Percentiles rank a stretch among this genome's conserved stretches.
phyloP scores from a whole-genome alignment of 768 basidiomycete species.

The Russula vinacea region DNA sequence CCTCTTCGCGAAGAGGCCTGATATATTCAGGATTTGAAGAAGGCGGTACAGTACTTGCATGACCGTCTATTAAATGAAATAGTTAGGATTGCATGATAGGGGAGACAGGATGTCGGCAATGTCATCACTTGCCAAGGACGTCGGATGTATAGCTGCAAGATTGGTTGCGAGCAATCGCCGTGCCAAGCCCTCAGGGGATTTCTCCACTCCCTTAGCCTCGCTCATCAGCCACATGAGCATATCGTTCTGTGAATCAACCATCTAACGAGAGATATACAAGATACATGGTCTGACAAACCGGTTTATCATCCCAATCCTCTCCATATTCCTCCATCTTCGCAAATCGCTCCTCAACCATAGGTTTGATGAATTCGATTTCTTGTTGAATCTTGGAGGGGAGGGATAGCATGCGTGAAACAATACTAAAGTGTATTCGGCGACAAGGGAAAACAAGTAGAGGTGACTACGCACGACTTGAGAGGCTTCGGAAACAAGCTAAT shows the following conservation, averaged over 20 bases:
- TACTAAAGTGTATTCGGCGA: background rate
- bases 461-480: slow-evolving; percentile 43
- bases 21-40: slow-evolving; percentile 32
- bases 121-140: slow-evolving; percentile 34
- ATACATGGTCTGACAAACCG: background rate
- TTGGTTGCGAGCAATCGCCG: slow-evolving; percentile 40
- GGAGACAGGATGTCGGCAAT: too few species aligned
- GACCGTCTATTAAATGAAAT: slow-evolving; percentile 2
- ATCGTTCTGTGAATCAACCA: slow-evolving; percentile 36
- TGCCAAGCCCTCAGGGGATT: slow-evolving; percentile 34
- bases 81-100: background rate
- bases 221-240: slow-evolving; percentile 44
- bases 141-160: slow-evolving; percentile 40
- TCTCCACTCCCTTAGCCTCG: slow-evolving; percentile 35
- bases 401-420: background rate
- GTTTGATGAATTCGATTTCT: slow-evolving; percentile 1
- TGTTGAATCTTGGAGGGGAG: slow-evolving; percentile 1
- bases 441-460: background rate
- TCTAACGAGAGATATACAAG: background rate
- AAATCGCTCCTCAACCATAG: slow-evolving; percentile 12
- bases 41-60: slow-evolving; percentile 29
- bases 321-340: slow-evolving; percentile 4
- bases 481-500: slow-evolving; percentile 43
- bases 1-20: slow-evolving; percentile 31
- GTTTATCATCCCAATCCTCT: background rate